Conservation (phyloP, 2,329 filamentous ascomycete genomes). For the Incumbomyces lentus region DNA sequence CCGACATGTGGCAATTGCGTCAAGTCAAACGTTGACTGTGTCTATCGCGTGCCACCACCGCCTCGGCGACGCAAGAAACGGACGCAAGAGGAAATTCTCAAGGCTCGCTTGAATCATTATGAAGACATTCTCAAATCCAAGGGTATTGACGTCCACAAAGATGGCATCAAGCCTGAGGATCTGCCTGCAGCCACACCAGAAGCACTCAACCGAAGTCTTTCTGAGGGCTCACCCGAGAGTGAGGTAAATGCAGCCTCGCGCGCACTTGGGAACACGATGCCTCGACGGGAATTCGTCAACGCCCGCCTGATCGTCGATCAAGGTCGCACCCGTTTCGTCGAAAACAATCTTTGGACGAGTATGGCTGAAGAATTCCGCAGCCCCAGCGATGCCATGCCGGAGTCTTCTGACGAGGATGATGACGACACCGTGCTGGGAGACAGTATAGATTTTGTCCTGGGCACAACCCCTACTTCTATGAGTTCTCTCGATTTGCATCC, state of each 20-base stretch:
- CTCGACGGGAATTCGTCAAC: constrained; percentile 2
- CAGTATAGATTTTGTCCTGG: constrained; percentile 16
- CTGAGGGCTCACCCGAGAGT: neutral
- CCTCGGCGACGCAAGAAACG: constrained; percentile 22
- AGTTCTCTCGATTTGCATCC: constrained; percentile 21
- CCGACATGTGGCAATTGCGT: constrained; percentile 37
- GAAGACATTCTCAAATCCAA: constrained; percentile 18
- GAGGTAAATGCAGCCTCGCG: neutral
- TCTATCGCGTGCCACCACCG: constrained; percentile 24
- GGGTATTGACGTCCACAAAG: constrained; percentile 12
- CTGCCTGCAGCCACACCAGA: neutral
- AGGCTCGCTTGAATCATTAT: constrained; percentile 18
- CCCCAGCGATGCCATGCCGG: constrained; percentile 15
- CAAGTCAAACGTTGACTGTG: constrained; percentile 30
- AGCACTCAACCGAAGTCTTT: neutral
- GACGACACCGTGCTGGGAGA: constrained; percentile 13
- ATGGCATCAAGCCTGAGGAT: constrained; percentile 1
- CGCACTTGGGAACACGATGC: neutral
- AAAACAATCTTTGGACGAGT: constrained; percentile 20
- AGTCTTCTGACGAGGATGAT: constrained; percentile 21
- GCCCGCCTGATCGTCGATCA: constrained; percentile 15
- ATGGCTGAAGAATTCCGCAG: constrained; percentile 14
- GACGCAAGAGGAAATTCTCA: constrained; percentile 18
- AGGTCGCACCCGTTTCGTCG: constrained; percentile 17
- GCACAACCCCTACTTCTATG: constrained; percentile 16